Evolutionary conservation across 139 green algal species (phyloP).

Genomic region (Coelastrella sp.): DNA sequence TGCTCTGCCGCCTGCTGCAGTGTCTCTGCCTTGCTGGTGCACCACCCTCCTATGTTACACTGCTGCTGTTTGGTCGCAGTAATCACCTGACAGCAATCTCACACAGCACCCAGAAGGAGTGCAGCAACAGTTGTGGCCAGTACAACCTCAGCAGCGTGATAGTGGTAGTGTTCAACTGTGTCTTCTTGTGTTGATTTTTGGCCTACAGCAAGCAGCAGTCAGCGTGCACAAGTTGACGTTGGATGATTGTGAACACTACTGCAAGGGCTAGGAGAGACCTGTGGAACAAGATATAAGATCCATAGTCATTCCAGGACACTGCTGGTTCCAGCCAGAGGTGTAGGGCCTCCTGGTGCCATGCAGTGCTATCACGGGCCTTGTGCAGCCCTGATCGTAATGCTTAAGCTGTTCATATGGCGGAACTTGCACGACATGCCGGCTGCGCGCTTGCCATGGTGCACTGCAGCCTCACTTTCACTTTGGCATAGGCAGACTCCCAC

Average conservation of each 20-base stretch:
- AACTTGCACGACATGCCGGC: too few species aligned
- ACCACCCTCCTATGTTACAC: not conserved
- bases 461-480: slow-evolving; percentile 46
- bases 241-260: too few species aligned
- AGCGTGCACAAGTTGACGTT: too few species aligned
- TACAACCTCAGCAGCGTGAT: slow-evolving; percentile 64
- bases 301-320: too few species aligned
- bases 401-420: too few species aligned
- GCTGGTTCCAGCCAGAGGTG: too few species aligned
- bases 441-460: too few species aligned
- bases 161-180: slow-evolving; percentile 51
- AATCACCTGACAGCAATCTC: slow-evolving; percentile 68
- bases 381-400: too few species aligned
- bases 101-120: slow-evolving; percentile 62
- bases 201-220: not conserved
- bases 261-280: too few species aligned
- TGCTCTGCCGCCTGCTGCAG: not conserved
- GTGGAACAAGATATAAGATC: too few species aligned
- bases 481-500: slow-evolving; percentile 65
- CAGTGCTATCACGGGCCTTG: too few species aligned
- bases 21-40: not conserved
- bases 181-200: not conserved
- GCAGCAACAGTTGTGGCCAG: slow-evolving; percentile 53
- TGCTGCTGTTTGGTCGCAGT: not conserved
- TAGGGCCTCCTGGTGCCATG: too few species aligned